These are phyloP conservation scores for Boletus huronensis DNA, from an alignment of 768 basidiomycete genomes.

Conservation along the genomic window DNA sequence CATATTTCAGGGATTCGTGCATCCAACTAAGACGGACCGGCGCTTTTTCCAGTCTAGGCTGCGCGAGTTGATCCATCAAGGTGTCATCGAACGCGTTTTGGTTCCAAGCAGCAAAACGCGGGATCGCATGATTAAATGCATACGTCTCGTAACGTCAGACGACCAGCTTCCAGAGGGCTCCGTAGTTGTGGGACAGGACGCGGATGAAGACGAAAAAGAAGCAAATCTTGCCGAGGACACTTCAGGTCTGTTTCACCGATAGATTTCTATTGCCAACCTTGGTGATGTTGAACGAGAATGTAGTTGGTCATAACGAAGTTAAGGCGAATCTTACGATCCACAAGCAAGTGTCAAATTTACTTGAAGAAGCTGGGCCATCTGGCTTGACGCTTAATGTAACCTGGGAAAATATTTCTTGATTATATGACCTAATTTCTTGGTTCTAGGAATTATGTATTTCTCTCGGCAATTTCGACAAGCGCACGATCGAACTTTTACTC, in stretches of 20 bases:
- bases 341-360: slow-evolving; percentile 70
- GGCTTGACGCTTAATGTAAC: slow-evolving; percentile 74
- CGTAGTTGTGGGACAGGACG: slow-evolving; percentile 32
- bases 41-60: slow-evolving; percentile 77
- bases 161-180: slow-evolving; percentile 34
- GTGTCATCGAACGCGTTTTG: slow-evolving; percentile 70
- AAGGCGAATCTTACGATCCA: slow-evolving; percentile 70
- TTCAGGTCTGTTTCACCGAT: slow-evolving; percentile 26
- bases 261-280: neutral
- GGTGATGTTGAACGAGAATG: slow-evolving; percentile 1
- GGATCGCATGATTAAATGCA: slow-evolving; percentile 53
- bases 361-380: slow-evolving; percentile 61
- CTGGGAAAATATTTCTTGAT: neutral
- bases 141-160: slow-evolving; percentile 56
- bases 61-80: slow-evolving; percentile 67
- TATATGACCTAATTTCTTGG: slow-evolving; percentile 6
- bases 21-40: slow-evolving; percentile 74
- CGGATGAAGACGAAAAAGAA: slow-evolving; percentile 42
- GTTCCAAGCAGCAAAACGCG: slow-evolving; percentile 58
- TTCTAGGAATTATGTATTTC: slow-evolving; percentile 58
- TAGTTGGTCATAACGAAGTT: slow-evolving; percentile 38
- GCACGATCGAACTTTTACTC: slow-evolving; percentile 80
- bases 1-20: slow-evolving; percentile 59
- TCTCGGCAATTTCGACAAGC: slow-evolving; percentile 70
- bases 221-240: slow-evolving; percentile 28